A percentile compares a stretch with the other conserved stretches of the same genome.
Conservation (phyloP, 2,329 filamentous ascomycete genomes). For the Diplodia sapinea region DNA sequence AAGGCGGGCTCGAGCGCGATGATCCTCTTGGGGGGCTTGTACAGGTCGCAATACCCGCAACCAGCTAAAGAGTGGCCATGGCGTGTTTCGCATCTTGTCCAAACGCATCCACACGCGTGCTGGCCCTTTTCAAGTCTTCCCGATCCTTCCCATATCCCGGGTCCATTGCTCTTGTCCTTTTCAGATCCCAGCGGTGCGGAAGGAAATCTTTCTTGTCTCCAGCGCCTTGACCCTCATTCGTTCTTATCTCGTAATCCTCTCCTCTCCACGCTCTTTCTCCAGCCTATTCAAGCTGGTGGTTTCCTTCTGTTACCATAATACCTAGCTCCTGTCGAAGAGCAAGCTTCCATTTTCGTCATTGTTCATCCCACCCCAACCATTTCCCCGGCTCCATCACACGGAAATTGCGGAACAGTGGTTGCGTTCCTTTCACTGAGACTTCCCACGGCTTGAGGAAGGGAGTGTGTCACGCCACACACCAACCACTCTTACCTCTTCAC, state of each 20-base stretch:
- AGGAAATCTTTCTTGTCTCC: background rate
- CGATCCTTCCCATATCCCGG: background rate
- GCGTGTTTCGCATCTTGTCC: conserved; percentile 14
- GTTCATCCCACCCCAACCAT: background rate
- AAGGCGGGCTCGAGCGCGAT: conserved; percentile 1
- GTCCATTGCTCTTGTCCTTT: background rate
- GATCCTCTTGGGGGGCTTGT: background rate
- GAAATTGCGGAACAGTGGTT: conserved; percentile 1
- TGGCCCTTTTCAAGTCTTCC: background rate
- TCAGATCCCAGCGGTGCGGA: background rate
- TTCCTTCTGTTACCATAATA: background rate
- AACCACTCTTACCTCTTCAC: background rate
- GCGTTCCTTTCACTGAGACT: background rate
- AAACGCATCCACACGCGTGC: conserved; percentile 11
- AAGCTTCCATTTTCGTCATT: conserved; percentile 5
- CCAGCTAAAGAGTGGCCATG: conserved; percentile 10
- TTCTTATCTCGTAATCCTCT: background rate
- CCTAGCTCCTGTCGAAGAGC: background rate
- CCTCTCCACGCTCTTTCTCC: background rate
- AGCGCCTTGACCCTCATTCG: conserved; percentile 5
- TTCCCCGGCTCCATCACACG: background rate
- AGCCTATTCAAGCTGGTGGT: background rate
- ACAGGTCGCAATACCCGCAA: conserved; percentile 3
- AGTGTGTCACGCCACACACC: conserved; percentile 5
- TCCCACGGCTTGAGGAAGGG: background rate